A percentile compares a stretch with the other conserved stretches of the same genome.
Evolutionary conservation across 2,329 filamentous ascomycete species (phyloP).

Genomic region (Fusarium decemcellulare): DNA sequence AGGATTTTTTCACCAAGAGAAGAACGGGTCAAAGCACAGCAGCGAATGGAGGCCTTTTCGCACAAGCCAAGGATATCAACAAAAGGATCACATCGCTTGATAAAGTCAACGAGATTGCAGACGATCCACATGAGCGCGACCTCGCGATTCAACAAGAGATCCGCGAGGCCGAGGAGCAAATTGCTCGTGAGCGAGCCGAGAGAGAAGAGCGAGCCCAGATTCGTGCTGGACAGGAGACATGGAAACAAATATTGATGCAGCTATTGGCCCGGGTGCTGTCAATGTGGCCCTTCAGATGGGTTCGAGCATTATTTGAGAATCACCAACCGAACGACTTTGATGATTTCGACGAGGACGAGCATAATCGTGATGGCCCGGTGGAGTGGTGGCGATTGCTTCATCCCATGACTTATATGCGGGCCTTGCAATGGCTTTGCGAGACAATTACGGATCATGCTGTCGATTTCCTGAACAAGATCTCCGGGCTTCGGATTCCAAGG

Average conservation of each 20-base stretch:
- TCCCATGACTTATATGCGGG: constrained; percentile 50
- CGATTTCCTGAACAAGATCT: constrained; percentile 33
- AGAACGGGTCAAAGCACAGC: not conserved
- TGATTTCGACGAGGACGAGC: constrained; percentile 25
- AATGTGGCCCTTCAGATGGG: constrained; percentile 30
- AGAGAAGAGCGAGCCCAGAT: constrained; percentile 1
- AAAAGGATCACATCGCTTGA: constrained; percentile 14
- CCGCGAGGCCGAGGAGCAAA: constrained; percentile 31
- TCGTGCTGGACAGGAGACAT: constrained; percentile 9
- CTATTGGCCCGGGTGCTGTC: constrained; percentile 43
- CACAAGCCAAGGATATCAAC: constrained; percentile 2
- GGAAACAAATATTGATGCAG: constrained; percentile 39
- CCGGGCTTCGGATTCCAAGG: constrained; percentile 5
- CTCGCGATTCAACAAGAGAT: constrained; percentile 40
- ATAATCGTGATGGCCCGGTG: constrained; percentile 18
- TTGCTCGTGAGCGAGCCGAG: constrained; percentile 28
- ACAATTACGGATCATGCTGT: constrained; percentile 37
- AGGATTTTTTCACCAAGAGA: not conserved
- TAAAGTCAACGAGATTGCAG: constrained; percentile 11
- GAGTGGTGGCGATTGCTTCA: constrained; percentile 49
- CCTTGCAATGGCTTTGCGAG: constrained; percentile 43
- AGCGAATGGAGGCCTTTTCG: constrained; percentile 21
- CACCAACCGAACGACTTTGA: constrained; percentile 15
- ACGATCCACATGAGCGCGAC: constrained; percentile 31
- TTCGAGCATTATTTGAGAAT: constrained; percentile 15